Conservation (phyloP, 306 rosid genomes). For the Neltuma alba region DNA sequence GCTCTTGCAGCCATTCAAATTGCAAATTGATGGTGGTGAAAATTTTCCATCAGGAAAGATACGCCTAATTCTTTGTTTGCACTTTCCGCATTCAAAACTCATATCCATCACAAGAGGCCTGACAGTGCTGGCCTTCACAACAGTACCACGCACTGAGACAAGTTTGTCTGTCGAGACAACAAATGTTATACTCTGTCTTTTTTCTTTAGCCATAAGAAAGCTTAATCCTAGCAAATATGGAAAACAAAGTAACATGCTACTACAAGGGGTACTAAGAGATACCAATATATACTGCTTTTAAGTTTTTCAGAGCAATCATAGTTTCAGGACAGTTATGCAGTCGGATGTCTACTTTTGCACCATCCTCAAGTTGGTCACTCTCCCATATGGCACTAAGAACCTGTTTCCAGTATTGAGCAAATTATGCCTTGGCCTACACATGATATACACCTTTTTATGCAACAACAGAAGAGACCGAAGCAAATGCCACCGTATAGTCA, state of each 20-base stretch:
- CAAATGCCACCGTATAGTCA: not conserved
- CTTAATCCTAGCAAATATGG: slow-evolving; percentile 1
- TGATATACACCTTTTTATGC: slow-evolving; percentile 11
- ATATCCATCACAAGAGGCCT: slow-evolving; percentile 79
- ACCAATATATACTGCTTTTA: slow-evolving; percentile 96
- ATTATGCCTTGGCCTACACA: slow-evolving; percentile 23
- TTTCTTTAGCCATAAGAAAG: slow-evolving; percentile 10
- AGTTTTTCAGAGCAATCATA: slow-evolving; percentile 81
- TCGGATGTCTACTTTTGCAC: slow-evolving; percentile 64
- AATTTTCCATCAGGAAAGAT: slow-evolving; percentile 87
- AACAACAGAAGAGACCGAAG: not conserved
- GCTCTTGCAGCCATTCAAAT: slow-evolving; percentile 91
- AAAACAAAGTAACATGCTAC: not conserved
- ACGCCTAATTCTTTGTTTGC: slow-evolving; percentile 64
- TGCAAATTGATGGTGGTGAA: slow-evolving; percentile 79
- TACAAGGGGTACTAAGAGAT: slow-evolving; percentile 19
- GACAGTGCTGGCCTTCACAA: slow-evolving; percentile 81
- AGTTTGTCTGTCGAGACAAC: slow-evolving; percentile 68
- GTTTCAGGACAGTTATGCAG: slow-evolving; percentile 83
- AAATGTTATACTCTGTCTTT: slow-evolving; percentile 21
- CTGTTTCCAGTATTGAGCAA: slow-evolving; percentile 48
- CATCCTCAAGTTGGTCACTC: slow-evolving; percentile 45
- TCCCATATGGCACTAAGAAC: slow-evolving; percentile 56
- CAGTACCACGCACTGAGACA: slow-evolving; percentile 92
- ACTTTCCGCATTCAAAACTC: slow-evolving; percentile 81